A percentile compares a stretch with the other conserved stretches of the same genome.
Evolutionary conservation across 2,329 filamentous ascomycete species (phyloP).

Genomic region (Aspergillus sclerotialis): DNA sequence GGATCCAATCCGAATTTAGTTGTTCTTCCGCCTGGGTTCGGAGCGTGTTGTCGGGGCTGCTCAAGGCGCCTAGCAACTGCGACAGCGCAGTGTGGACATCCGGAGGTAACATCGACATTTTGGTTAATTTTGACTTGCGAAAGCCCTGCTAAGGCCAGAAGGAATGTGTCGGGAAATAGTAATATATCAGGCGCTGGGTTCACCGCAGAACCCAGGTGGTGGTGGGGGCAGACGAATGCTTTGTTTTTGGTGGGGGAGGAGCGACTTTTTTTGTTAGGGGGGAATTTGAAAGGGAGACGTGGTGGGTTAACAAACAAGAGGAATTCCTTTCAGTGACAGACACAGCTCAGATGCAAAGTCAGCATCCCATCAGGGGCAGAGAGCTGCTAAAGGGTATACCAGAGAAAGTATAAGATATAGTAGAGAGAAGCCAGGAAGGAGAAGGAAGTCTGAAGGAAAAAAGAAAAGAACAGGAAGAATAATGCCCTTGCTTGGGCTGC

Average conservation of each 20-base stretch:
- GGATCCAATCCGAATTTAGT: slow-evolving; percentile 84
- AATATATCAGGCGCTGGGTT: not conserved
- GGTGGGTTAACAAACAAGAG: not conserved
- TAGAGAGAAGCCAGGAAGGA: slow-evolving; percentile 5
- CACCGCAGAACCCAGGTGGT: slow-evolving; percentile 3
- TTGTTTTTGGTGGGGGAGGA: slow-evolving; percentile 12
- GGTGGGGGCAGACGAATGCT: slow-evolving; percentile 10
- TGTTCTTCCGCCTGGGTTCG: slow-evolving; percentile 84
- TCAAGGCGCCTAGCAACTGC: slow-evolving; percentile 80
- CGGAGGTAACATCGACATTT: slow-evolving; percentile 78
- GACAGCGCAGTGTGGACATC: slow-evolving; percentile 78
- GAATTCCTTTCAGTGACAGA: slow-evolving; percentile 5
- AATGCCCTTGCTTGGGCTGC: slow-evolving; percentile 2
- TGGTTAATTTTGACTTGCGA: slow-evolving; percentile 17
- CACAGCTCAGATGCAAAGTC: slow-evolving; percentile 14
- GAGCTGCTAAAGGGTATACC: slow-evolving; percentile 8
- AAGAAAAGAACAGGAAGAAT: slow-evolving; percentile 10
- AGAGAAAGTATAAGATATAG: slow-evolving; percentile 17
- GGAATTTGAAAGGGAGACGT: slow-evolving; percentile 1
- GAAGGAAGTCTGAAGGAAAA: slow-evolving; percentile 4
- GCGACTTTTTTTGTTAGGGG: slow-evolving; percentile 15
- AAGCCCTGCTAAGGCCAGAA: not conserved
- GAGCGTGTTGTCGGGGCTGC: slow-evolving; percentile 80
- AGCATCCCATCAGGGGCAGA: slow-evolving; percentile 17
- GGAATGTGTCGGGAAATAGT: not conserved